phyloP scores from a whole-genome alignment of 805 yeast genomes.

The Jamesozyma lodderae region DNA sequence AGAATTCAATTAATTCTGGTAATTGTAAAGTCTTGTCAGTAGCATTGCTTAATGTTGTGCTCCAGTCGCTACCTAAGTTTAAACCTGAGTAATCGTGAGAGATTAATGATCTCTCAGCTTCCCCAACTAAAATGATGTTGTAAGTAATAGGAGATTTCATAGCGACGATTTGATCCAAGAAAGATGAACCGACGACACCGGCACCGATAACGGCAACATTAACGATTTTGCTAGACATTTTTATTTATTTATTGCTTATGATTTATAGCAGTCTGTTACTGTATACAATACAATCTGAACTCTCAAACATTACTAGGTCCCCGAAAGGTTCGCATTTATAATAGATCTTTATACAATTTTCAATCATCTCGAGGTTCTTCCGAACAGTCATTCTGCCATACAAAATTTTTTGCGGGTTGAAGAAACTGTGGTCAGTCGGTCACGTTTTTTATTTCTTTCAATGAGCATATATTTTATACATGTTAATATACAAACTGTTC shows the following conservation, averaged over 20 bases:
- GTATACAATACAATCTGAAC: too few relatives aligned
- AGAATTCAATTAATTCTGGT: slow-evolving; percentile 49
- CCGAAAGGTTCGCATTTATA: too few relatives aligned
- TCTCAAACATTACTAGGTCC: too few relatives aligned
- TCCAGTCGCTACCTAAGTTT: slow-evolving; percentile 47
- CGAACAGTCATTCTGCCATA: too few relatives aligned
- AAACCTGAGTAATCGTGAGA: slow-evolving; percentile 66
- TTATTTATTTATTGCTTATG: slow-evolving; percentile 3
- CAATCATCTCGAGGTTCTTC: too few relatives aligned
- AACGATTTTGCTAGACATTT: slow-evolving; percentile 42
- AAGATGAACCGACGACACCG: slow-evolving; percentile 93
- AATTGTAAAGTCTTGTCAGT: slow-evolving; percentile 41
- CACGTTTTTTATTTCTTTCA: too few relatives aligned
- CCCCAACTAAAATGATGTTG: slow-evolving; percentile 74
- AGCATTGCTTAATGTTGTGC: slow-evolving; percentile 37
- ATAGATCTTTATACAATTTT: too few relatives aligned
- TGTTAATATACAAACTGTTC: too few relatives aligned
- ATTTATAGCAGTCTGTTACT: neutral
- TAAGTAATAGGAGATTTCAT: slow-evolving; percentile 55
- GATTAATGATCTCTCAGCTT: slow-evolving; percentile 59
- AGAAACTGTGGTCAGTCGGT: too few relatives aligned
- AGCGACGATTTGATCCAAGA: slow-evolving; percentile 66
- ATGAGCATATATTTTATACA: too few relatives aligned
- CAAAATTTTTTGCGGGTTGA: too few relatives aligned
- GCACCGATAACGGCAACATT: slow-evolving; percentile 73